Percentiles rank a stretch among this genome's conserved stretches.
Conservation (phyloP, 495 filamentous ascomycete genomes). For the Patellaria atrata region DNA sequence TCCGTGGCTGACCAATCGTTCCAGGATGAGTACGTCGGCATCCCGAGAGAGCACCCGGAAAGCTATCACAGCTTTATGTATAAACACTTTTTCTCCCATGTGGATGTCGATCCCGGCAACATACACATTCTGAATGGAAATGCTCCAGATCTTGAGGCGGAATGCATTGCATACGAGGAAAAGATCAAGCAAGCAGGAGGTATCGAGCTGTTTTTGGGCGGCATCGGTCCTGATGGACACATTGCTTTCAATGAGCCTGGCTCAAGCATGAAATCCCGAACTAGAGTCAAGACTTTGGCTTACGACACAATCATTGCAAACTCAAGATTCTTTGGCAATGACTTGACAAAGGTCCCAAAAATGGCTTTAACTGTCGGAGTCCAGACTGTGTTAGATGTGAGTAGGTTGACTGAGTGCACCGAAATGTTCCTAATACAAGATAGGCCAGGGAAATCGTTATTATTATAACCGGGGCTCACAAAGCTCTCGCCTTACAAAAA, state of each 20-base stretch:
- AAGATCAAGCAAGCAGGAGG: slow-evolving; percentile 62
- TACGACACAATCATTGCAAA: slow-evolving; percentile 82
- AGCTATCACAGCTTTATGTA: slow-evolving; percentile 88
- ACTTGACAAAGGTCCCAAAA: slow-evolving; percentile 57
- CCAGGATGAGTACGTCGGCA: slow-evolving; percentile 75
- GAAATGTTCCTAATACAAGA: neutral
- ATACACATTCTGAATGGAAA: slow-evolving; percentile 82
- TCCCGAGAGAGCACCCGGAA: slow-evolving; percentile 68
- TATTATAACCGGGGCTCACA: slow-evolving; percentile 67
- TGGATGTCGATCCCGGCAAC: slow-evolving; percentile 64
- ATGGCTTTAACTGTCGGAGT: slow-evolving; percentile 81
- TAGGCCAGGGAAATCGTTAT: slow-evolving; percentile 65
- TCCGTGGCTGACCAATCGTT: slow-evolving; percentile 2
- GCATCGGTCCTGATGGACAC: slow-evolving; percentile 75
- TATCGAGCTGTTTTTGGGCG: slow-evolving; percentile 75
- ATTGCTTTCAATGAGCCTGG: slow-evolving; percentile 87
- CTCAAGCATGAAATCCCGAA: slow-evolving; percentile 61
- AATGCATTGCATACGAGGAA: slow-evolving; percentile 65
- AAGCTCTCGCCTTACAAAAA: slow-evolving; percentile 64
- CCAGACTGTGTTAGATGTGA: slow-evolving; percentile 63
- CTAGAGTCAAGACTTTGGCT: slow-evolving; percentile 72
- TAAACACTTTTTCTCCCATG: slow-evolving; percentile 78
- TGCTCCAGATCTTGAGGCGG: slow-evolving; percentile 56
- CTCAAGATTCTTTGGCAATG: slow-evolving; percentile 66
- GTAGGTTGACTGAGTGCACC: slow-evolving; percentile 2